phyloP scores from a whole-genome alignment of 345 rosid species.

The Citropsis articulata region DNA sequence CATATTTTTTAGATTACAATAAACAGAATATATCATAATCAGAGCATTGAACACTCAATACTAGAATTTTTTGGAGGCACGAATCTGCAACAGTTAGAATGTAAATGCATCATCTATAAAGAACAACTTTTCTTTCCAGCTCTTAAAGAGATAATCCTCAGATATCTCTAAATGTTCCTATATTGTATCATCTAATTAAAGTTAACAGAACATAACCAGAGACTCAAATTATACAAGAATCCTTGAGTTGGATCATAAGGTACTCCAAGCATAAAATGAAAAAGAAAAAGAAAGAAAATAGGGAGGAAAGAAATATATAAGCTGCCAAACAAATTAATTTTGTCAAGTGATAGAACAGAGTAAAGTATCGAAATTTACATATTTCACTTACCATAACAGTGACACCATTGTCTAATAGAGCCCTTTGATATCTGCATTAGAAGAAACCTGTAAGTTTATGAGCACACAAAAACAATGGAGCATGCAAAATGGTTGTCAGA shows the following conservation, averaged over 20 bases:
- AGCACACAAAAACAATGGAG: not conserved
- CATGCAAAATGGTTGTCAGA: not conserved
- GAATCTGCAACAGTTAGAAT: not conserved
- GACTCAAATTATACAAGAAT: not conserved
- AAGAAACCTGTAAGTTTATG: not conserved
- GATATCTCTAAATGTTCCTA: not conserved
- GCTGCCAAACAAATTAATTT: not conserved
- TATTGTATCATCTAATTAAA: not conserved
- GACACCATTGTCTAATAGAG: conserved; percentile 76
- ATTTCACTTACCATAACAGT: conserved; percentile 59
- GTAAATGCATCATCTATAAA: not conserved
- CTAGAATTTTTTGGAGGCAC: not conserved
- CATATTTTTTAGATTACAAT: not conserved
- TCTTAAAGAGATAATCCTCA: not conserved
- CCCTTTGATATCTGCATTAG: conserved; percentile 72
- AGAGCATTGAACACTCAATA: not conserved
- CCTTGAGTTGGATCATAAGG: not conserved
- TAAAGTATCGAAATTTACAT: not conserved
- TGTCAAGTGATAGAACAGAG: not conserved
- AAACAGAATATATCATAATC: not conserved
- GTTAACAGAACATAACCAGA: not conserved
- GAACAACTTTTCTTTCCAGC: not conserved
- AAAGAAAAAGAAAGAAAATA: not conserved
- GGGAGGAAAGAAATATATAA: not conserved
- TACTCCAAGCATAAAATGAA: not conserved